A percentile compares a stretch with the other conserved stretches of the same genome.
phyloP scores from a whole-genome alignment of 768 basidiomycete species.

The Phaeotremella skinneri region DNA sequence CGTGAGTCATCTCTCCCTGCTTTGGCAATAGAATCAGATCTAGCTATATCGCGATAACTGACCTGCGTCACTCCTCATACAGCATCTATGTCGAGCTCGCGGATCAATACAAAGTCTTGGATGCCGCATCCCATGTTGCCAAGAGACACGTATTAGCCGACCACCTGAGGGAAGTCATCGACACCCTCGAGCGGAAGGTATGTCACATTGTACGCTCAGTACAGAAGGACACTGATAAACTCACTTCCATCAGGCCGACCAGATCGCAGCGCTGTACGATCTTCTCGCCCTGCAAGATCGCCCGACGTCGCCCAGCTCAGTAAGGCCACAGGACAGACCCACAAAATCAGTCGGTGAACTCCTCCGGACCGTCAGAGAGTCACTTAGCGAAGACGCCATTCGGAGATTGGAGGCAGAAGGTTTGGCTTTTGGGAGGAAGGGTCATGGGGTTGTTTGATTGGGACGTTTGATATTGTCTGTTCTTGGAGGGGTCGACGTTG shows the following conservation, averaged over 20 bases:
- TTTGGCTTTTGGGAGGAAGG: neutral
- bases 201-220: constrained; percentile 10
- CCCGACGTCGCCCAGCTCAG: constrained; percentile 3
- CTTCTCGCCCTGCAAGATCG: constrained; percentile 62
- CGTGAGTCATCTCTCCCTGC: constrained; percentile 57
- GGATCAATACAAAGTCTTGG: constrained; percentile 88
- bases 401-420: constrained; percentile 34
- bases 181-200: constrained; percentile 88
- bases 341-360: constrained; percentile 29
- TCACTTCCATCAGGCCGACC: constrained; percentile 66
- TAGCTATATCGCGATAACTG: neutral
- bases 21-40: no score
- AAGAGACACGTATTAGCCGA: constrained; percentile 82
- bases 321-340: constrained; percentile 12
- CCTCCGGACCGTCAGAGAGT: constrained; percentile 36
- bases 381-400: constrained; percentile 38
- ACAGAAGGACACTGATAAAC: neutral
- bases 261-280: constrained; percentile 87
- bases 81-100: constrained; percentile 89
- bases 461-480: neutral
- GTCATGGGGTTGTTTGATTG: neutral
- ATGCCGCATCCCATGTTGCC: constrained; percentile 72
- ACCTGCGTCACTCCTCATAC: constrained; percentile 6
- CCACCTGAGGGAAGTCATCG: constrained; percentile 87
- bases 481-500: neutral